These are phyloP conservation scores for Hypoxylon sp. DNA, from an alignment of 2,329 filamentous ascomycete species.

Conservation along the genomic window DNA sequence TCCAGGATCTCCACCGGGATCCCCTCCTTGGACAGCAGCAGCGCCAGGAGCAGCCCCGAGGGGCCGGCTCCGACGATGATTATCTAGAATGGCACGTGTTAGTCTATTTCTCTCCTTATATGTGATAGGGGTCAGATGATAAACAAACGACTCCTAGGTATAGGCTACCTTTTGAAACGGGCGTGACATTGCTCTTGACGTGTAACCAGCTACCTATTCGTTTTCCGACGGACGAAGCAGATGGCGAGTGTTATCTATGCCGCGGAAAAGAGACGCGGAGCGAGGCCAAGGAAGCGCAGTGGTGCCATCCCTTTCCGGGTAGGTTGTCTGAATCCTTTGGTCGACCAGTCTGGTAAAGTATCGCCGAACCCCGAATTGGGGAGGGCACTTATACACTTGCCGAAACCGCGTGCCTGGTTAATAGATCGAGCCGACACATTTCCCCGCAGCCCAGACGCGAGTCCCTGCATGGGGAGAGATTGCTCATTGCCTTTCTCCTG, in stretches of 20 bases:
- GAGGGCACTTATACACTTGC: conserved; percentile 26
- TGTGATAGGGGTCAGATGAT: neutral
- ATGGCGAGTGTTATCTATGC: neutral
- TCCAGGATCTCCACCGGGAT: conserved; percentile 65
- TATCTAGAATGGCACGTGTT: conserved; percentile 44
- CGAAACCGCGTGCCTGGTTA: conserved; percentile 24
- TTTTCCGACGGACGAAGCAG: neutral
- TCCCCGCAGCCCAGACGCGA: conserved; percentile 32
- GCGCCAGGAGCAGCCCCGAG: conserved; percentile 57
- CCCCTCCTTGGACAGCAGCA: conserved; percentile 61
- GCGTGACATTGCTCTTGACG: conserved; percentile 34
- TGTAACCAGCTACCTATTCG: conserved; percentile 8
- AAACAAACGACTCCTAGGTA: neutral
- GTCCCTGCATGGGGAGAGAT: conserved; percentile 18
- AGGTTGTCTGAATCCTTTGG: conserved; percentile 10
- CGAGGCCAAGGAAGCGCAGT: conserved; percentile 5
- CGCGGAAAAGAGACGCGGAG: conserved; percentile 14
- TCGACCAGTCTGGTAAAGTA: conserved; percentile 9
- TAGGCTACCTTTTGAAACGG: conserved; percentile 42
- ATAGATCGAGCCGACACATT: conserved; percentile 31
- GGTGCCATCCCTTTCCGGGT: conserved; percentile 6
- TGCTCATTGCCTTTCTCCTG: conserved; percentile 6
- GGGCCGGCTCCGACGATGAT: conserved; percentile 60
- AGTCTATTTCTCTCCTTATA: neutral
- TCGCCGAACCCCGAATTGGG: conserved; percentile 20